Conservation (phyloP, 192 early-diverging fungal species). For the Geranomyces michiganensis region DNA sequence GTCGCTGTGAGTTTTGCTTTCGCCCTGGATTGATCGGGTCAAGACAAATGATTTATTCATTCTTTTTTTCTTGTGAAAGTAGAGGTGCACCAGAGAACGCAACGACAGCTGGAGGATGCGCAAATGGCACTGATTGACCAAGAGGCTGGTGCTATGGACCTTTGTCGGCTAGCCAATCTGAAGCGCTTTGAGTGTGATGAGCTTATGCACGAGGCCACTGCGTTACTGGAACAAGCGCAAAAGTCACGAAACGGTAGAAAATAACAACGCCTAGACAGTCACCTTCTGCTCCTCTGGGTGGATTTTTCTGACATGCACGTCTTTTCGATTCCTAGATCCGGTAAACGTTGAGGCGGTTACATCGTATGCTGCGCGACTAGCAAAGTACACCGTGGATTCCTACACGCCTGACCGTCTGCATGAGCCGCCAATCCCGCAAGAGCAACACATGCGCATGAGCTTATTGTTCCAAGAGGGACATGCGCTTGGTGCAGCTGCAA, state of each 20-base stretch:
- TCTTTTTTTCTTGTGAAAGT: background rate
- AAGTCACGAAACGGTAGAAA: background rate
- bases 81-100: conserved; percentile 22
- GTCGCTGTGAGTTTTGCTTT: conserved; percentile 21
- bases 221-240: conserved; percentile 5
- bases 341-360: conserved; percentile 14
- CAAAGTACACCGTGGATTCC: conserved; percentile 26
- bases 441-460: conserved; percentile 39
- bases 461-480: conserved; percentile 33
- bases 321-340: conserved; percentile 3
- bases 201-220: conserved; percentile 8
- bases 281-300: background rate
- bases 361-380: conserved; percentile 19
- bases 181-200: conserved; percentile 14
- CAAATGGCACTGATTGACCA: conserved; percentile 19
- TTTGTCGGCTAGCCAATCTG: background rate
- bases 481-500: background rate
- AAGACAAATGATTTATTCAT: background rate
- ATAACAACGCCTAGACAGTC: too few relatives aligned
- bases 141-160: conserved; percentile 21
- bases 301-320: background rate
- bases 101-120: conserved; percentile 11
- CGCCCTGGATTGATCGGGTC: background rate
- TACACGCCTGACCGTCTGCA: background rate
- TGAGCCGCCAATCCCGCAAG: conserved; percentile 43